Evolutionary conservation across 768 basidiomycete species (phyloP), one percentile per base, ranked within the genome.

Genomic region (Amanita exitialis): DNA sequence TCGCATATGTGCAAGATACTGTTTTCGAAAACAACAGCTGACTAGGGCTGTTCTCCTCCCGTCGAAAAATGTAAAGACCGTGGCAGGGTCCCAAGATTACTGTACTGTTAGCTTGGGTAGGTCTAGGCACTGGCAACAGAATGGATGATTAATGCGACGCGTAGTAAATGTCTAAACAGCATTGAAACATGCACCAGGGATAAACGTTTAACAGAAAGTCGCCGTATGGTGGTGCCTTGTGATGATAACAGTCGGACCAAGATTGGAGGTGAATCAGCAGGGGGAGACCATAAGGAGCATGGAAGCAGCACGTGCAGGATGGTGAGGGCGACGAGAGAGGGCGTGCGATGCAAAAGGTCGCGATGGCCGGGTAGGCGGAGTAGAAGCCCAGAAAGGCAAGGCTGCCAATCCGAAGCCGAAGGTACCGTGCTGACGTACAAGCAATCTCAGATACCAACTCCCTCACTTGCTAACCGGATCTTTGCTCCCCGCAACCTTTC

Each of bases 161-260:
- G 27, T 47, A 45, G 34, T 46, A 36, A 34, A 46, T 46, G 45
- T 44, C 42, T n/a, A 44, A 44, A 44, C 23, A 25, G 15, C 13
- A 27, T 44, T 44, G 42, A 44, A 44, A 44, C 42, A 27, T 13
- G 18, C 21, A 4, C 18, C 15, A 25, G 25, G 21, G 42, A 25
- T 10, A 25, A 25, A 25, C 4, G 4, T 44, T 8, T 32, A 43
- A 12, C n/a, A 27, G 42, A 28, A 25, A 25, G n/a, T 25, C 10
- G 25, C 42, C 23, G n/a, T 5, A 10, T 30, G 3, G 30, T 30
- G 30, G 5, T 30, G 30, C 10, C 30, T 30, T 30, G 30, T 30
- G 30, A 38, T 38, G 7, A 38, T 8, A 34, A 9, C 34, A n/a
- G n/a, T n/a, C n/a, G n/a, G n/a, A 34, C 4, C 23, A 23, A 23